phyloP scores from a whole-genome alignment of 73 alveolate species.

The Paramecium tetraurelia region DNA sequence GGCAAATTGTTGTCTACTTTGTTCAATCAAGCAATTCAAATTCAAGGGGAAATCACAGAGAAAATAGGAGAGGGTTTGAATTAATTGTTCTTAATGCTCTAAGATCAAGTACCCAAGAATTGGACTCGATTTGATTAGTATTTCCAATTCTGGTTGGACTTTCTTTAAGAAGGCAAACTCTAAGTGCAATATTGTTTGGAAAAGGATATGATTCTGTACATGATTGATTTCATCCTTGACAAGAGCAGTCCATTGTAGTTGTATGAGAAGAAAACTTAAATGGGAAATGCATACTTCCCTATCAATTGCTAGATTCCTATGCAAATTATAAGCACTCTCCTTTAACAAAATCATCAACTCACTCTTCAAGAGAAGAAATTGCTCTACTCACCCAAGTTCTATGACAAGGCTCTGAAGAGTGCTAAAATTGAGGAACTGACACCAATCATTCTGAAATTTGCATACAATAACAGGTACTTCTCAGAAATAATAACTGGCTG shows the following conservation, averaged over 20 bases:
- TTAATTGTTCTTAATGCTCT: slow-evolving; percentile 23
- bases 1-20: neutral
- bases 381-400: neutral
- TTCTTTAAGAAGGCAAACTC: slow-evolving; percentile 48
- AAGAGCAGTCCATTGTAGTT: slow-evolving; percentile 62
- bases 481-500: slow-evolving; percentile 33
- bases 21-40: neutral
- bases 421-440: neutral
- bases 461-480: slow-evolving; percentile 12
- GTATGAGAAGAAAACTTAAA: slow-evolving; percentile 40
- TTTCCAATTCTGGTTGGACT: slow-evolving; percentile 66
- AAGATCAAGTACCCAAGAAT: slow-evolving; percentile 70
- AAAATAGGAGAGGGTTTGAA: neutral
- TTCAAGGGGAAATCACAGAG: neutral
- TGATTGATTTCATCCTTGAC: slow-evolving; percentile 70
- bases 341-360: neutral
- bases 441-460: neutral
- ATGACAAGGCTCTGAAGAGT: neutral
- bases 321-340: neutral
- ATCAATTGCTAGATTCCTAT: neutral
- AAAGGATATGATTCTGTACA: slow-evolving; percentile 51
- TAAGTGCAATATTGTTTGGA: slow-evolving; percentile 24
- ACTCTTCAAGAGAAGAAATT: slow-evolving; percentile 36
- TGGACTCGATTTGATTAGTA: slow-evolving; percentile 81
- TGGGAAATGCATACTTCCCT: slow-evolving; percentile 46